These are phyloP conservation scores for Mucor ambiguus DNA, from an alignment of 371 early-diverging fungal species.

Conservation along the genomic window DNA sequence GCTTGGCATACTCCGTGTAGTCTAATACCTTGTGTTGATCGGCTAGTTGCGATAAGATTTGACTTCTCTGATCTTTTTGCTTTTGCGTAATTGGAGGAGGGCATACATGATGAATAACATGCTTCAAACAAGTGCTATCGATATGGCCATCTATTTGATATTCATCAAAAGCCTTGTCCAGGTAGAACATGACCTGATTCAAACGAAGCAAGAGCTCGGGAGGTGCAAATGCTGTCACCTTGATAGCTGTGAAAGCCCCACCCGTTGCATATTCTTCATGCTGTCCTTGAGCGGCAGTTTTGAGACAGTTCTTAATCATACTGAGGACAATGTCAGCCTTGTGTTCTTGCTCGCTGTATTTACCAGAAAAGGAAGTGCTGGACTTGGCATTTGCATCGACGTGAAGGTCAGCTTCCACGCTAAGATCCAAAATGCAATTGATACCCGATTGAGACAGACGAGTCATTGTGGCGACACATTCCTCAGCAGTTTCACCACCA, in stretches of 20 bases:
- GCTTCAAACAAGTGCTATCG: conserved; percentile 21
- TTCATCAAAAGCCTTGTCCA: conserved; percentile 44
- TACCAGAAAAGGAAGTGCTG: conserved; percentile 28
- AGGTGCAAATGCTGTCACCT: conserved; percentile 85
- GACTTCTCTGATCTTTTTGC: conserved; percentile 21
- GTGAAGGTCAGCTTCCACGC: conserved; percentile 83
- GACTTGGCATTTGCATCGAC: conserved; percentile 39
- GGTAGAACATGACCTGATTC: conserved; percentile 51
- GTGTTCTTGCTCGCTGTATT: conserved; percentile 32
- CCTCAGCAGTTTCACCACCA: conserved; percentile 85
- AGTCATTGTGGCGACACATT: conserved; percentile 79
- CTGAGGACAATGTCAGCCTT: conserved; percentile 67
- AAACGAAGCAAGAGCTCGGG: conserved; percentile 75
- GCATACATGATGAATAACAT: conserved; percentile 24
- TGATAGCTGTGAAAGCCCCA: conserved; percentile 77
- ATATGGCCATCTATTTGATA: conserved; percentile 28
- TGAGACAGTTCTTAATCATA: conserved; percentile 64
- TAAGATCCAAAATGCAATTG: conserved; percentile 85
- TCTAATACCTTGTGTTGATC: conserved; percentile 20
- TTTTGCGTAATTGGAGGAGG: conserved; percentile 22
- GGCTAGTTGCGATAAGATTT: conserved; percentile 14
- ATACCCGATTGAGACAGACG: conserved; percentile 64
- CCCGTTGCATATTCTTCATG: conserved; percentile 46
- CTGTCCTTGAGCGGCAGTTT: conserved; percentile 65
- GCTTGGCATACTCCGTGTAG: conserved; percentile 22